These are phyloP conservation scores for Ogataea wickerhamii DNA, from an alignment of 805 yeast species.

Conservation along the genomic window DNA sequence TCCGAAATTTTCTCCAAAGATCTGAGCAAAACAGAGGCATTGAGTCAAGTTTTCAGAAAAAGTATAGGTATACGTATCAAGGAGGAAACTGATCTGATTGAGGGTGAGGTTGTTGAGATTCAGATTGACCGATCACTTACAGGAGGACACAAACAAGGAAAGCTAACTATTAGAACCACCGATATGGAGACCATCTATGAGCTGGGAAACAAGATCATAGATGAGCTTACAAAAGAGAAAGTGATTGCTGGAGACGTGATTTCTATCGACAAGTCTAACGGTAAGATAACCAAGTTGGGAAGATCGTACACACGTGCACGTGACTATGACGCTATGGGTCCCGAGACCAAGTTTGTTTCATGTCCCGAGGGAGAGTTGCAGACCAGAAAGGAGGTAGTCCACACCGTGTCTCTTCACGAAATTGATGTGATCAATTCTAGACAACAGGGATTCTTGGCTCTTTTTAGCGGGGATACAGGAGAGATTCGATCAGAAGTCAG, in stretches of 20 bases:
- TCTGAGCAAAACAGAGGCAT: slow-evolving; percentile 91
- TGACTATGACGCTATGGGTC: slow-evolving; percentile 97
- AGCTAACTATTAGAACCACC: slow-evolving; percentile 81
- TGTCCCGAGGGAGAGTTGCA: slow-evolving; percentile 98
- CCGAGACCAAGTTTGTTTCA: slow-evolving; percentile 84
- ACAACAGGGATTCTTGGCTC: slow-evolving; percentile 65
- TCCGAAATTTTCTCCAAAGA: slow-evolving; percentile 94
- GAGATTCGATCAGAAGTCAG: slow-evolving; percentile 91
- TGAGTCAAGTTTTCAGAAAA: slow-evolving; percentile 94
- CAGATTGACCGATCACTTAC: slow-evolving; percentile 90
- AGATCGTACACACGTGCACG: slow-evolving; percentile 98
- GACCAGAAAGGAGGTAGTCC: slow-evolving; percentile 95
- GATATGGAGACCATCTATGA: slow-evolving; percentile 84
- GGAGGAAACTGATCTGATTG: slow-evolving; percentile 96
- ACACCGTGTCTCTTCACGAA: slow-evolving; percentile 95
- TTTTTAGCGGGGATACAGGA: slow-evolving; percentile 81
- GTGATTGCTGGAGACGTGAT: slow-evolving; percentile 95
- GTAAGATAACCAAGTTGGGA: slow-evolving; percentile 95
- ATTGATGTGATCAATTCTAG: slow-evolving; percentile 94
- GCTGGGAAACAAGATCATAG: slow-evolving; percentile 54
- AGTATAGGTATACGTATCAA: slow-evolving; percentile 95
- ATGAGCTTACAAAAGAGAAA: slow-evolving; percentile 87
- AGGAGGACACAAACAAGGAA: slow-evolving; percentile 86
- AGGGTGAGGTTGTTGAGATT: slow-evolving; percentile 95
- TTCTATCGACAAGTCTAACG: slow-evolving; percentile 95